Conservation (phyloP, 371 early-diverging fungal species). For the Lichtheimia ornata region DNA sequence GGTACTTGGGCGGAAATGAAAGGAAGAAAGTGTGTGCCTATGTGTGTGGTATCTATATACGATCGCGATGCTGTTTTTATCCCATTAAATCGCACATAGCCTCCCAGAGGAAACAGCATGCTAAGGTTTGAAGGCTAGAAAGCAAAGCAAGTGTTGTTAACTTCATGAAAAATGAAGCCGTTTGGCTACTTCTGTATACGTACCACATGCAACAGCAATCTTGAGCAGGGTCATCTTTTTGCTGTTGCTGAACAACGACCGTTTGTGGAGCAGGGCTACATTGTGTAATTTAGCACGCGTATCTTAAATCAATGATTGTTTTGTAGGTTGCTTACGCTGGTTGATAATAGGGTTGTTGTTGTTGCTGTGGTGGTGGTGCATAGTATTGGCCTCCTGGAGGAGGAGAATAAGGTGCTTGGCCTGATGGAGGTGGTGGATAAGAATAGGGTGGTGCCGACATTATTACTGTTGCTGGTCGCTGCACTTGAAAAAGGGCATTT, state of each 20-base stretch:
- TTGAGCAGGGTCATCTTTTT: background rate
- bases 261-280: background rate
- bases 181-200: background rate
- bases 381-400: background rate
- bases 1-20: too few species aligned
- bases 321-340: background rate
- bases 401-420: background rate
- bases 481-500: too few species aligned
- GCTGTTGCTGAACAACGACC: background rate
- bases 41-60: too few species aligned
- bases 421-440: slow-evolving; percentile 1
- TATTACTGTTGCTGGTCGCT: too few species aligned
- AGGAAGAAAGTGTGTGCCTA: too few species aligned
- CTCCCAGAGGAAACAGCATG: too few species aligned
- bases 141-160: too few species aligned
- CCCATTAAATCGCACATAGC: too few species aligned
- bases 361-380: too few species aligned
- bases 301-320: background rate
- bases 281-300: background rate
- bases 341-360: background rate
- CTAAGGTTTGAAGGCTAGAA: too few species aligned
- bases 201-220: background rate
- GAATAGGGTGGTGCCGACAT: too few species aligned
- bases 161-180: background rate
- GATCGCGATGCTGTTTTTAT: too few species aligned